These are phyloP conservation scores for Paramecium biaurelia DNA, from an alignment of 73 alveolate genomes.

Conservation along the genomic window DNA sequence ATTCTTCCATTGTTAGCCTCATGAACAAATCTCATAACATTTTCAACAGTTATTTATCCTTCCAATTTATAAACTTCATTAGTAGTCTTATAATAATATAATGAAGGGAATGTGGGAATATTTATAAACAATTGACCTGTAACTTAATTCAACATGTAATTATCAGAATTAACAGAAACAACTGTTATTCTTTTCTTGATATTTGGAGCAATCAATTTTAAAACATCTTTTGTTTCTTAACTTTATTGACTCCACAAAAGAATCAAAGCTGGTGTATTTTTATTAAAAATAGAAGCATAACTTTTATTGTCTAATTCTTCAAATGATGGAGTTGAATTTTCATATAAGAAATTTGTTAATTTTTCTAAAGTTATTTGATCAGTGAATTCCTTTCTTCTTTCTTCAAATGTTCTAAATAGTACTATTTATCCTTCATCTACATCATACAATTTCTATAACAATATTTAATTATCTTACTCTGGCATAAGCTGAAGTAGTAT, in stretches of 20 bases:
- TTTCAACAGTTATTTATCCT: neutral
- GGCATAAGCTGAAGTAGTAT: conserved; percentile 14
- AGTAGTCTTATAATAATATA: neutral
- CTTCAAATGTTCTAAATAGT: conserved; percentile 33
- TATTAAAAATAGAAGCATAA: neutral
- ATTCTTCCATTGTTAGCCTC: neutral
- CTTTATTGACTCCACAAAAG: neutral
- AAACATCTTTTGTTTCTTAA: neutral
- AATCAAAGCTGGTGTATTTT: neutral
- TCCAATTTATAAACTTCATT: neutral
- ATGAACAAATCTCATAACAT: conserved; percentile 46
- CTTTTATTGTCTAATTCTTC: conserved; percentile 6
- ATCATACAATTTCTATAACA: neutral
- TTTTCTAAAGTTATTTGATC: neutral
- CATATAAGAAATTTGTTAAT: conserved; percentile 10
- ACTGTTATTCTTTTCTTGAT: conserved; percentile 15
- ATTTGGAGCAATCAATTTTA: conserved; percentile 19
- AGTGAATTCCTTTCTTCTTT: conserved; percentile 50
- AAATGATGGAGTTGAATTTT: conserved; percentile 1
- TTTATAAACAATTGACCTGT: neutral
- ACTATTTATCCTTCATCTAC: neutral
- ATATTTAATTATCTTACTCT: neutral
- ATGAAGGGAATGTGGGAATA: neutral
- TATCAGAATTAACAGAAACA: conserved; percentile 9
- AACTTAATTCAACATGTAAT: neutral